Percentiles rank a stretch among this genome's conserved stretches.
Conservation (phyloP, 2,329 filamentous ascomycete genomes). For the Aspergillus puulaauensis region DNA sequence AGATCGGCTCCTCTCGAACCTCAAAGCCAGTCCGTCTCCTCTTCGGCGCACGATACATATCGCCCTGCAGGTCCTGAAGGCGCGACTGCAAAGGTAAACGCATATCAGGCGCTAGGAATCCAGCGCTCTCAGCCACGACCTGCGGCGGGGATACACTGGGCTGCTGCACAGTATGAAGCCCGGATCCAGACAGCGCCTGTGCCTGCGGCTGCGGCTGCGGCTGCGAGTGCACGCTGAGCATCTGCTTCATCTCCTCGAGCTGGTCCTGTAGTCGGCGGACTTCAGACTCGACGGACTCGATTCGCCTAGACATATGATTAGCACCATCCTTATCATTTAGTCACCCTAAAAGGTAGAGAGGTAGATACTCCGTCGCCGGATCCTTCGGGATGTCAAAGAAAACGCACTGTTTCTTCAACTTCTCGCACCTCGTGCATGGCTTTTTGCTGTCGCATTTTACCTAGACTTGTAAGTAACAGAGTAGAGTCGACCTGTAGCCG, state of each 20-base stretch:
- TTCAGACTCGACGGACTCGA: constrained; percentile 35
- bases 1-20: constrained; percentile 31
- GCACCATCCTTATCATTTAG: background rate
- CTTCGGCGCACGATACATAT: constrained; percentile 17
- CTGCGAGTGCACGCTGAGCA: constrained; percentile 15
- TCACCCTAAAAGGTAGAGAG: background rate
- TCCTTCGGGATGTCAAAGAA: constrained; percentile 38
- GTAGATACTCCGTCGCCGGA: constrained; percentile 26
- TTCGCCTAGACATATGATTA: constrained; percentile 21
- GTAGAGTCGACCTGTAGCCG: too few species aligned
- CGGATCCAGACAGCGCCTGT: too few species aligned
- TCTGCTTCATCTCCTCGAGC: constrained; percentile 25
- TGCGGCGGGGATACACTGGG: background rate
- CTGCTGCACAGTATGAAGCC: too few species aligned
- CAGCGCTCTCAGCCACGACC: background rate
- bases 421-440: constrained; percentile 38
- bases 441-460: constrained; percentile 39
- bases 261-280: constrained; percentile 29
- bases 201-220: background rate
- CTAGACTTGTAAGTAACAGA: constrained; percentile 14
- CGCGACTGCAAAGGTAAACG: background rate
- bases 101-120: background rate
- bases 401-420: constrained; percentile 35
- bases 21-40: constrained; percentile 34
- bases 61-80: background rate